These are phyloP conservation scores for Lunularia cruciata DNA, from an alignment of 225 moss, liverwort and hornwort genomes.

Conservation along the genomic window DNA sequence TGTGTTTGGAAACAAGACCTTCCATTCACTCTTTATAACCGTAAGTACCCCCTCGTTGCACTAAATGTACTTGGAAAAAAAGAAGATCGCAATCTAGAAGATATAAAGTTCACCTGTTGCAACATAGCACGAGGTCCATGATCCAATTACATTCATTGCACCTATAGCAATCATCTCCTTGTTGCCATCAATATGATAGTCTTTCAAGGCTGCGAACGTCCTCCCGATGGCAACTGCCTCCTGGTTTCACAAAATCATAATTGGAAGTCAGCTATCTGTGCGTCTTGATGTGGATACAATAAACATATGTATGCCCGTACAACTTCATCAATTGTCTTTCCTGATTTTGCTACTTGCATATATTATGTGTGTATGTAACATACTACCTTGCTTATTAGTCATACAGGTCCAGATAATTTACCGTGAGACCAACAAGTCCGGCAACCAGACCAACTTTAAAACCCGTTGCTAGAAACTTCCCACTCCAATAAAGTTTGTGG, in stretches of 20 bases:
- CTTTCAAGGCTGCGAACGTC: slow-evolving; percentile 62
- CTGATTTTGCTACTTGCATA: no score
- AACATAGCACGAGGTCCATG: slow-evolving; percentile 69
- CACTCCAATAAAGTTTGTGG: slow-evolving; percentile 34
- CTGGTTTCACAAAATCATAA: no score
- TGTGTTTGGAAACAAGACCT: no score
- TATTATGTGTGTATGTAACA: background rate
- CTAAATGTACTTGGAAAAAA: no score
- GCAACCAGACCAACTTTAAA: slow-evolving; percentile 66
- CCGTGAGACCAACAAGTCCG: slow-evolving; percentile 69
- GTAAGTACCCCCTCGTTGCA: no score
- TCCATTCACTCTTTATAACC: no score
- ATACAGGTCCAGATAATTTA: background rate
- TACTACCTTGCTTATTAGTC: background rate
- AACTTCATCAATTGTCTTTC: background rate
- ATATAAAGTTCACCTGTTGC: slow-evolving; percentile 63
- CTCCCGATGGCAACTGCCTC: slow-evolving; percentile 88
- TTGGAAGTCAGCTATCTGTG: no score
- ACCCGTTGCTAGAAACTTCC: slow-evolving; percentile 28
- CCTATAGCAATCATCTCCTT: slow-evolving; percentile 87
- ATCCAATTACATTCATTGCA: slow-evolving; percentile 62
- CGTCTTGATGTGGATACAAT: background rate
- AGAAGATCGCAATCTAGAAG: slow-evolving; percentile 41
- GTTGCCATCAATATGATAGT: slow-evolving; percentile 86
- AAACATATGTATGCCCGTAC: background rate